phyloP scores from a whole-genome alignment of 768 basidiomycete genomes.

The Pilatotrama ljubarskyi region DNA sequence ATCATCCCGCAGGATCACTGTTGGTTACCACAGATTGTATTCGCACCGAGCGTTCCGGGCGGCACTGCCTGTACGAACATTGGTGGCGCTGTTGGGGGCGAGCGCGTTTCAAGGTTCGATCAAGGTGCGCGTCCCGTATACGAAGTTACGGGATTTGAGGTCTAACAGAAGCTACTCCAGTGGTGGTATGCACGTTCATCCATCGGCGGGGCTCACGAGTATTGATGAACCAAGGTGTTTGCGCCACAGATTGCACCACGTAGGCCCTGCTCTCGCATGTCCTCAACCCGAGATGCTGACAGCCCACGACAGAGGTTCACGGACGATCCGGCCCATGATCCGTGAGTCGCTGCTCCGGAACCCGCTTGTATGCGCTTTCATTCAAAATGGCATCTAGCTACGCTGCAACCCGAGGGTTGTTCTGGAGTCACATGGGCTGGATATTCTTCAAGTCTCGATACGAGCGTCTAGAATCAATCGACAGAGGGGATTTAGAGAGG shows the following conservation, averaged over 20 bases:
- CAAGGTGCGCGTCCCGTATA: conserved; percentile 44
- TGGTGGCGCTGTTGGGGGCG: conserved; percentile 65
- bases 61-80: conserved; percentile 49
- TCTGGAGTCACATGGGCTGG: conserved; percentile 85
- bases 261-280: conserved; percentile 33
- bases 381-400: conserved; percentile 45
- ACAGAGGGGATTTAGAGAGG: conserved; percentile 63
- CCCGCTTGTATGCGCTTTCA: neutral
- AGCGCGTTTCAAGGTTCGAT: conserved; percentile 81
- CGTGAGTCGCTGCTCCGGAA: conserved; percentile 40
- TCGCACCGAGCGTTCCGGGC: conserved; percentile 74
- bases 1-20: conserved; percentile 51
- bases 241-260: conserved; percentile 75
- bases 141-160: too few relatives aligned
- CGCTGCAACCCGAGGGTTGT: conserved; percentile 68
- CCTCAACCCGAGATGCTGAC: neutral
- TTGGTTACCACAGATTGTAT: conserved; percentile 80
- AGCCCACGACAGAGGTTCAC: conserved; percentile 55
- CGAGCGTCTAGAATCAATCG: conserved; percentile 59
- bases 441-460: conserved; percentile 79
- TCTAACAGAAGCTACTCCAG: neutral
- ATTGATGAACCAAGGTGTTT: conserved; percentile 49
- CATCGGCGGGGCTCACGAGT: too few relatives aligned
- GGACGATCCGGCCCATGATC: conserved; percentile 66
- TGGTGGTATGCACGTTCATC: conserved; percentile 17